Evolutionary conservation across 371 early-diverging fungal species (phyloP).

Genomic region (Blakeslea trispora): DNA sequence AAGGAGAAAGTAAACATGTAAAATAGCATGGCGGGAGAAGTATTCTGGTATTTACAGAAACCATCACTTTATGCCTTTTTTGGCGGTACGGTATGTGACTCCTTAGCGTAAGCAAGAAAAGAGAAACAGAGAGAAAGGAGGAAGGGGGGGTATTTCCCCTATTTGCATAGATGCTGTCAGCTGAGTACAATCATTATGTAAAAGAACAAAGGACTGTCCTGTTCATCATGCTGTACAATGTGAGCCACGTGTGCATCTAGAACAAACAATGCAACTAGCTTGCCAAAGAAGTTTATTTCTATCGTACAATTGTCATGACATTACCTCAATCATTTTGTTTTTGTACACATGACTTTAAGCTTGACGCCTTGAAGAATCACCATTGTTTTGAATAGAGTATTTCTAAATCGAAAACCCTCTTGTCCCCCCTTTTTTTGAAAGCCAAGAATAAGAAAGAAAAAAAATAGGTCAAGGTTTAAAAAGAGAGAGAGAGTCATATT

Average conservation of each 20-base stretch:
- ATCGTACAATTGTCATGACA: no score
- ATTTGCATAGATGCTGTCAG: background rate
- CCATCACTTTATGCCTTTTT: background rate
- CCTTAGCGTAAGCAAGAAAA: background rate
- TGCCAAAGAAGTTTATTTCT: no score
- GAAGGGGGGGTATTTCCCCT: background rate
- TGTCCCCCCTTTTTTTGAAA: no score
- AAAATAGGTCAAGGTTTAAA: no score
- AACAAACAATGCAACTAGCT: no score
- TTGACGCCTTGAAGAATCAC: no score
- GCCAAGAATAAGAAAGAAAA: no score
- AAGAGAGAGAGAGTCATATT: no score
- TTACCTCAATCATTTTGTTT: background rate
- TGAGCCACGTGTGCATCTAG: conserved; percentile 19
- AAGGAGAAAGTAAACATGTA: no score
- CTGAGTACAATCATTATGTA: conserved; percentile 3
- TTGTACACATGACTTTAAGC: conserved; percentile 14
- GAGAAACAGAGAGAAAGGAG: background rate
- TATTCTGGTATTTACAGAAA: background rate
- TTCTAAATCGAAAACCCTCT: no score
- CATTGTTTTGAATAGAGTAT: no score
- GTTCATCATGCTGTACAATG: conserved; percentile 3
- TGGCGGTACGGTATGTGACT: background rate
- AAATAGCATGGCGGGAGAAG: background rate
- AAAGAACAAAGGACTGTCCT: conserved; percentile 5